Evolutionary conservation across 2,329 filamentous ascomycete genomes (phyloP).

Genomic region (Fusarium protoensiforme): DNA sequence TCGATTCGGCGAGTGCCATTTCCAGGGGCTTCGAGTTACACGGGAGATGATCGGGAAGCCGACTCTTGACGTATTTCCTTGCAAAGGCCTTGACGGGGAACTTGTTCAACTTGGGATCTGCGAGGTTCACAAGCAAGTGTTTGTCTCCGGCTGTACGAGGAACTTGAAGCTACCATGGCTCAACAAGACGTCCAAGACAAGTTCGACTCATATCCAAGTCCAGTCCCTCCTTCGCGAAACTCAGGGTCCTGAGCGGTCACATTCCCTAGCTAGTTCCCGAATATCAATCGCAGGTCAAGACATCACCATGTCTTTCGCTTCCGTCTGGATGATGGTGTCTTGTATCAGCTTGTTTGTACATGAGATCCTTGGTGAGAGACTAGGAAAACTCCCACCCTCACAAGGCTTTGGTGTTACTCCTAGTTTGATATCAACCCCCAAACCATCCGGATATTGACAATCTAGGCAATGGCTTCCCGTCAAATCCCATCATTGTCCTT

Average conservation of each 20-base stretch:
- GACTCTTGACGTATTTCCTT: neutral
- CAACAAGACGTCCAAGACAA: constrained; percentile 2
- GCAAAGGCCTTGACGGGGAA: neutral
- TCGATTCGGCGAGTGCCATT: constrained; percentile 15
- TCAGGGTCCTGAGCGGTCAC: neutral
- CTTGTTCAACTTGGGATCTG: constrained; percentile 2
- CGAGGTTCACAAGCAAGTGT: constrained; percentile 13
- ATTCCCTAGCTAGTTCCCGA: neutral
- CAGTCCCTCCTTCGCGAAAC: neutral
- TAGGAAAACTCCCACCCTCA: neutral
- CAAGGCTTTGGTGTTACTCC: neutral
- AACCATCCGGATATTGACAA: neutral
- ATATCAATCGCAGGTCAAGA: constrained; percentile 30
- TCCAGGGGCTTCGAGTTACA: constrained; percentile 16
- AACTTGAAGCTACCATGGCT: neutral
- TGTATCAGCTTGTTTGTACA: constrained; percentile 3
- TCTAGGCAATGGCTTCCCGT: constrained; percentile 19
- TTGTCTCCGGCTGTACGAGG: constrained; percentile 15
- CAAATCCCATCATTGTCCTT: constrained; percentile 19
- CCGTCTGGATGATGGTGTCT: constrained; percentile 17
- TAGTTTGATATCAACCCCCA: neutral
- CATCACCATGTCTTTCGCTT: constrained; percentile 34
- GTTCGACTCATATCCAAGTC: neutral
- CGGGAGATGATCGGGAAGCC: constrained; percentile 10
- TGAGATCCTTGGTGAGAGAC: neutral